Base-by-base conservation (phyloP, 352 stramenopile species). In the Pythium vanterpoolii region DNA sequence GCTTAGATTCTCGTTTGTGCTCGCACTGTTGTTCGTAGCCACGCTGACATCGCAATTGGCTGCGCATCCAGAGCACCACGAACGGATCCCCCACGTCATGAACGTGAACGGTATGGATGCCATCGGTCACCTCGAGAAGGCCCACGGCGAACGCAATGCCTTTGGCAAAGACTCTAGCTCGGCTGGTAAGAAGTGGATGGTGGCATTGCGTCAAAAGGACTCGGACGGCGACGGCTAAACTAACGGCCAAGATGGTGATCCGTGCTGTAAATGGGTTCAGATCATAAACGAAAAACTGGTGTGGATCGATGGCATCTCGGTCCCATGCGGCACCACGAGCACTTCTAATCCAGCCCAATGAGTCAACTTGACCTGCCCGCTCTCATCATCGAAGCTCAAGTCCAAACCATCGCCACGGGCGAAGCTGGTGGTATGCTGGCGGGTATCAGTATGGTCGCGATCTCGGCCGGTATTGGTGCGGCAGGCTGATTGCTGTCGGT, bases 191-290 rank as follows among this genome's bases (percentile, higher is more conserved):
- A 42, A 16, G 21, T 77, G 70, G 67, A 75, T 56, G 5, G 39
- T 27, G 5, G 70, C 63, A 39, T 48, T 87, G 5, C 86, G 76
- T 56, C 28, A 80, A 43, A 55, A 52, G 18, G 76, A 87, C 58
- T 71, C 59, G 13, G 77, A 87, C 54, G 68, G 71, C 23, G 78
- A 88, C 43, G 76, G 73, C 43, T 56, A 69, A 19, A 85, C 71
- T 42, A 89, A 89, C 62, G 78, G 78, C 33, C 44, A 82, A 45
- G 78, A 89, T 10, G 78, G 74, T 26, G 78, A 89, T 58, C 77
- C 77, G 34, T 69, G 70, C 62, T 87, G 78, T 48, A 26, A 62
- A 19, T 68, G 60, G 60, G 46, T 52, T 11, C 28, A 61, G 9
- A 58, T 28, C 30, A 24, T 40, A 7, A 69, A 69, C 11, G 57